phyloP scores from a whole-genome alignment of 257 asterid genomes.

The Nicotiana attenuata region DNA sequence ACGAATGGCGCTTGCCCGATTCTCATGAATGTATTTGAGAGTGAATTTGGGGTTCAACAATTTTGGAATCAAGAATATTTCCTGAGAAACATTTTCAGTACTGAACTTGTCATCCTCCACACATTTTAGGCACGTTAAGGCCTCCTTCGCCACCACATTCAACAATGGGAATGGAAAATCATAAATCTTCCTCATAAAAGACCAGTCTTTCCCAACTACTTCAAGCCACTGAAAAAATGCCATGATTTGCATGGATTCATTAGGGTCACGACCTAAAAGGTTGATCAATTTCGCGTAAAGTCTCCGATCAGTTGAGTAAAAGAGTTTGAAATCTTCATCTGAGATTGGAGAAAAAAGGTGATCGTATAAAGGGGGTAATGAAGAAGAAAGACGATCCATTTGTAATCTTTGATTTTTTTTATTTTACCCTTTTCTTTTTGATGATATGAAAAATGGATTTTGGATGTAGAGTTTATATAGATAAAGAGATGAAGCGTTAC shows the following conservation, averaged over 20 bases:
- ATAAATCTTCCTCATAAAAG: conserved; percentile 25
- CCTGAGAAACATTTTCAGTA: background rate
- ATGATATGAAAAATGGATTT: background rate
- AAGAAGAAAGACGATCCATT: background rate
- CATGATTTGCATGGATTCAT: conserved; percentile 41
- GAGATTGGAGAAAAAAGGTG: conserved; percentile 26
- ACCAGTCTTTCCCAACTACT: conserved; percentile 12
- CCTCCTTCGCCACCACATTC: conserved; percentile 35
- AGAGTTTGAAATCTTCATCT: conserved; percentile 44
- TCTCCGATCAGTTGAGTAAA: conserved; percentile 46
- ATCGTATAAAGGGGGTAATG: conserved; percentile 15
- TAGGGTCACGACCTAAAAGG: conserved; percentile 41
- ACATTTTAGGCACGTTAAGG: conserved; percentile 33
- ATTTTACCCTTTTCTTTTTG: background rate
- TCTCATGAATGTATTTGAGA: background rate
- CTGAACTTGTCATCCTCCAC: conserved; percentile 21
- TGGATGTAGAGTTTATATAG: background rate
- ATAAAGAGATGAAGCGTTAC: background rate
- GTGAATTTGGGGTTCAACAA: background rate
- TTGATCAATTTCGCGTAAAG: conserved; percentile 30
- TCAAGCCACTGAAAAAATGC: conserved; percentile 66
- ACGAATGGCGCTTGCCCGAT: background rate
- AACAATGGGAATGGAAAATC: conserved; percentile 27
- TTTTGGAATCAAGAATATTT: conserved; percentile 1
- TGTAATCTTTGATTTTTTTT: background rate